Evolutionary conservation across 139 green algal species (phyloP).

Genomic region (Tetraselmis chui): DNA sequence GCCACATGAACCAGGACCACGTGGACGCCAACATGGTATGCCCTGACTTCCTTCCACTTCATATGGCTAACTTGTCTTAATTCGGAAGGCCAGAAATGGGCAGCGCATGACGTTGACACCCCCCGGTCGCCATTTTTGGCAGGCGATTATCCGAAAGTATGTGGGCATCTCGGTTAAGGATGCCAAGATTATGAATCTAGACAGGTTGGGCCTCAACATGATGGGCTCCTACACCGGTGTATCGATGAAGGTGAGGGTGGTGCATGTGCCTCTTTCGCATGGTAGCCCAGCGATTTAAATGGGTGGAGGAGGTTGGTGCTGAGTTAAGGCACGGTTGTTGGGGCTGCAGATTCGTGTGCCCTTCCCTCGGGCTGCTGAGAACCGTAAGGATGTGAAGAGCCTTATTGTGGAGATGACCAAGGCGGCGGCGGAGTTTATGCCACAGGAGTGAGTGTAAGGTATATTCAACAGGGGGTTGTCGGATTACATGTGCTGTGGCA

Average conservation of each 20-base stretch:
- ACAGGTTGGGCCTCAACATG: conserved; percentile 64
- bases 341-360: neutral
- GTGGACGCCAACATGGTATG: conserved; percentile 27
- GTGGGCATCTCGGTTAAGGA: conserved; percentile 40
- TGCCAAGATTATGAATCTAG: conserved; percentile 52
- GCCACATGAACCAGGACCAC: conserved; percentile 83
- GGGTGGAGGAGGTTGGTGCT: too few species aligned
- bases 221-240: neutral
- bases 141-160: conserved; percentile 56
- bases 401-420: conserved; percentile 67
- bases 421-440: conserved; percentile 11
- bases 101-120: too few species aligned
- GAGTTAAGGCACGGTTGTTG: too few species aligned
- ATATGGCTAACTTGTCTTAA: neutral
- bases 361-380: conserved; percentile 25
- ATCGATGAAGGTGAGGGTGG: neutral
- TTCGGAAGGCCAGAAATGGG: too few species aligned
- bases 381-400: conserved; percentile 61
- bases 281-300: too few species aligned
- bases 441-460: neutral
- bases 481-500: too few species aligned
- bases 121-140: conserved; percentile 36
- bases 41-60: neutral
- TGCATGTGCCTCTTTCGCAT: too few species aligned
- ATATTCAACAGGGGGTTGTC: too few species aligned